Evolutionary conservation across 2,329 filamentous ascomycete genomes (phyloP).

Genomic region (Drechslera avenae): DNA sequence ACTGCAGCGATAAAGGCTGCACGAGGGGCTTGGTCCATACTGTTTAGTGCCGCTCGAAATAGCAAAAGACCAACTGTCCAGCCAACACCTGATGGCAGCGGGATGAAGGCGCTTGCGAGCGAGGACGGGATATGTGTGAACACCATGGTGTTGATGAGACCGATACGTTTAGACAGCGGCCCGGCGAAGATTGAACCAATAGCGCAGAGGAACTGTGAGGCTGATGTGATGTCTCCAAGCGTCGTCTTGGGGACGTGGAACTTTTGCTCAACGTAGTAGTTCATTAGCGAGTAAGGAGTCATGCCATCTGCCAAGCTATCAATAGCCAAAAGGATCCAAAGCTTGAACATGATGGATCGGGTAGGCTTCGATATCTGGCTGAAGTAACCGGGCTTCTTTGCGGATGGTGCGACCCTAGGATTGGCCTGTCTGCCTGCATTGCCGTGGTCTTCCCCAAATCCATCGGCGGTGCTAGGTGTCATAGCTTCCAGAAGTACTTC

Average conservation of each 20-base stretch:
- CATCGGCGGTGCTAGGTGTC: constrained; percentile 40
- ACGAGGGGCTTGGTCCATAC: constrained; percentile 71
- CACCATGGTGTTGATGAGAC: constrained; percentile 63
- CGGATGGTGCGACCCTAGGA: constrained; percentile 10
- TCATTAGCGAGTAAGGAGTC: constrained; percentile 45
- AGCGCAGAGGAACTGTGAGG: constrained; percentile 56
- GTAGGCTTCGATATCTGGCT: constrained; percentile 63
- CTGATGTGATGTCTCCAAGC: constrained; percentile 64
- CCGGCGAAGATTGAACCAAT: constrained; percentile 63
- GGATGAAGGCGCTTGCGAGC: constrained; percentile 60
- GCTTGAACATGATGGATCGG: constrained; percentile 63
- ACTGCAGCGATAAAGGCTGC: constrained; percentile 70
- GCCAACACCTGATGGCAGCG: constrained; percentile 57
- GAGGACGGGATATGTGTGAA: constrained; percentile 64
- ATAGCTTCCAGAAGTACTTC: constrained; percentile 42
- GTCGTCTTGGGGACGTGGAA: constrained; percentile 54
- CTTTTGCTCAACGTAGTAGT: constrained; percentile 46
- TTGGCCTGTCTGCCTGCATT: constrained; percentile 20
- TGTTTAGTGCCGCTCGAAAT: constrained; percentile 66
- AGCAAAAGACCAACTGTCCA: constrained; percentile 62
- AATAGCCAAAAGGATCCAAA: constrained; percentile 68
- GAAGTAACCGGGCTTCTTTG: constrained; percentile 49
- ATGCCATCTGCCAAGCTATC: constrained; percentile 71
- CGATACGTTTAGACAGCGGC: constrained; percentile 62
- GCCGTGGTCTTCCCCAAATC: constrained; percentile 35